phyloP scores from a whole-genome alignment of 1,284 basidiomycete genomes.

The Cryptococcus jaspeensis region DNA sequence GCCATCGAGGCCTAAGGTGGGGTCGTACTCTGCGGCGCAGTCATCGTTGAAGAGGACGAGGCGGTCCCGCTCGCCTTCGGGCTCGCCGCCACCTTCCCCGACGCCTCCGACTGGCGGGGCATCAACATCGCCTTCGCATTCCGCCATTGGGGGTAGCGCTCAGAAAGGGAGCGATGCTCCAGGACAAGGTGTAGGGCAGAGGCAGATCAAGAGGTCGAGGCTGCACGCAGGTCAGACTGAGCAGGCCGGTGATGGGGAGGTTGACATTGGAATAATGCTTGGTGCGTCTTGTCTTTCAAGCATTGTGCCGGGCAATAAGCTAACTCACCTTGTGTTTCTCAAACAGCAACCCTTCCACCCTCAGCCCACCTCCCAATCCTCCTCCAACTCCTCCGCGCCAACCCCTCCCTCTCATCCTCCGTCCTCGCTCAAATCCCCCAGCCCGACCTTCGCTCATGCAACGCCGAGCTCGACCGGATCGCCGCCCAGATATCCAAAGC shows the following conservation, averaged over 20 bases:
- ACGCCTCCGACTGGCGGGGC: constrained; percentile 7
- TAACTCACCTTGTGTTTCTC: neutral
- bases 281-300: constrained; percentile 26
- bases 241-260: constrained; percentile 8
- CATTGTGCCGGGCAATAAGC: neutral
- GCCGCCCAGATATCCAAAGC: constrained; percentile 20
- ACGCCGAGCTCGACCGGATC: constrained; percentile 31
- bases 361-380: constrained; percentile 44
- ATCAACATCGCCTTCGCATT: no score
- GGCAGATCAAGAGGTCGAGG: constrained; percentile 28
- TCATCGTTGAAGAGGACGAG: constrained; percentile 22
- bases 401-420: constrained; percentile 30
- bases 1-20: constrained; percentile 10
- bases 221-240: constrained; percentile 12
- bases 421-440: constrained; percentile 38
- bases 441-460: constrained; percentile 37
- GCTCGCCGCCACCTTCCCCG: constrained; percentile 24
- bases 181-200: constrained; percentile 21
- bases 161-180: no score
- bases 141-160: no score
- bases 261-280: constrained; percentile 44
- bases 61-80: constrained; percentile 27
- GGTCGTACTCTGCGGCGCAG: constrained; percentile 10
- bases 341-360: constrained; percentile 38
- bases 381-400: constrained; percentile 32